A percentile compares a stretch with the other conserved stretches of the same genome.
phyloP scores from a whole-genome alignment of 345 rosid genomes.

The Cochlearia excelsa region DNA sequence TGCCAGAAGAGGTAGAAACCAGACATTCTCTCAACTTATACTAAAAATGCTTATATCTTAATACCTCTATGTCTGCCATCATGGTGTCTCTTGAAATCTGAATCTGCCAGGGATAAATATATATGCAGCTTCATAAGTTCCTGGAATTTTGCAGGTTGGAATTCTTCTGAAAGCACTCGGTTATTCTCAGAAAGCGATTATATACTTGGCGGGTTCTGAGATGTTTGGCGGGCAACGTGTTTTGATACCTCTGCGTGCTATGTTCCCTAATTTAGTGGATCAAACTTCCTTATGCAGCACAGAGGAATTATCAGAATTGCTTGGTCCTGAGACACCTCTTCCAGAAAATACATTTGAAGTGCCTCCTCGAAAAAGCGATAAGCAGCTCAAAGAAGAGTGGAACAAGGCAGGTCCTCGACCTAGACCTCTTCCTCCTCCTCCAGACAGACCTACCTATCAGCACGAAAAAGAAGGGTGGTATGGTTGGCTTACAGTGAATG shows the following conservation, averaged over 20 bases:
- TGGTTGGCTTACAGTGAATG: slow-evolving; percentile 84
- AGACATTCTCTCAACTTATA: slow-evolving; percentile 14
- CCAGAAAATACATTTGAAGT: slow-evolving; percentile 43
- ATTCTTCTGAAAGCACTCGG: slow-evolving; percentile 90
- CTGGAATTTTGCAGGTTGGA: slow-evolving; percentile 70
- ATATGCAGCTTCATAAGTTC: not conserved
- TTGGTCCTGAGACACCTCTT: slow-evolving; percentile 82
- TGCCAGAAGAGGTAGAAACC: slow-evolving; percentile 87
- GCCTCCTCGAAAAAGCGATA: slow-evolving; percentile 56
- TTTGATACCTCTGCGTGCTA: slow-evolving; percentile 86
- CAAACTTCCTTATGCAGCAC: slow-evolving; percentile 72
- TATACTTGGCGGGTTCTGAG: slow-evolving; percentile 93
- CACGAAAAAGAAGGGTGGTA: slow-evolving; percentile 99
- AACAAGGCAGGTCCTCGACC: slow-evolving; percentile 94
- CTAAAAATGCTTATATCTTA: slow-evolving; percentile 5
- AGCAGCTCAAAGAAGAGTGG: slow-evolving; percentile 82
- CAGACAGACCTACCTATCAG: slow-evolving; percentile 79
- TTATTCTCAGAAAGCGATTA: slow-evolving; percentile 74
- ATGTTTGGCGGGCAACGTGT: slow-evolving; percentile 93
- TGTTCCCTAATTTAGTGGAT: slow-evolving; percentile 77
- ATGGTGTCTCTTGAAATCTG: slow-evolving; percentile 19
- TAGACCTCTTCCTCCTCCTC: slow-evolving; percentile 99
- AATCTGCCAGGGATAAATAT: not conserved
- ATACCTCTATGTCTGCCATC: slow-evolving; percentile 14
- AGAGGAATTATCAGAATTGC: slow-evolving; percentile 64